Base-by-base conservation (phyloP, 495 filamentous ascomycete species). In the Xylaria flabelliformis region DNA sequence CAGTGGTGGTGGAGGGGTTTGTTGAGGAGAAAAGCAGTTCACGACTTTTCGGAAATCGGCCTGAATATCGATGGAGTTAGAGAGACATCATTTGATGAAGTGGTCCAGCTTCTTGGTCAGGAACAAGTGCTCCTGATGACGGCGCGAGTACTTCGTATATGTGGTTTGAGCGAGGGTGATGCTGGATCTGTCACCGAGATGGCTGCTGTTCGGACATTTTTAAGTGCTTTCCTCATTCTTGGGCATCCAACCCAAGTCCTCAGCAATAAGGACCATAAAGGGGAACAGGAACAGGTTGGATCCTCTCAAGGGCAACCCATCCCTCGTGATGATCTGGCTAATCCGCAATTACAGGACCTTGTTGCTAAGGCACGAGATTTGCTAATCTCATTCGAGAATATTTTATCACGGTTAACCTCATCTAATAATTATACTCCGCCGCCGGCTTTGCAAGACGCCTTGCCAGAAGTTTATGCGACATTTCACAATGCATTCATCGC, bases 401-500 rank as follows among this genome's bases (percentile, higher is more conserved):
- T 93, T 36, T 76, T 94, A 4, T 87, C 88, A 0, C 87, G 86
- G 17, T 79, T 88, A 73, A 85, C 84, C 19, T 78, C 80, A 17
- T 79, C 80, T 56, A 88, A 89, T 72, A 85, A 81, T 71, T 88
- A 84, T 72, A 87, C 88, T 0, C 82, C 90, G 24, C 88, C 91
- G 0, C 88, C 87, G 36, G 85, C 86, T 12, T 85, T 90, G 15
- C 82, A 87, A 29, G 88, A 91, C 65, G 85, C 88, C 10, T 83
- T 95, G 8, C 88, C 88, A 17, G 88, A 92, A 67, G 87, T 88
- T 0, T 95, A 97, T 79, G 88, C 91, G 61, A 88, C 93, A 1
- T 99, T 97, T 79, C 90, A 92, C 76, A 94, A 94, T 41, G 94
- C 95, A 21, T 97, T 99, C 80, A 91, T 94, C 74, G 92, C 94